Evolutionary conservation across 2,329 filamentous ascomycete species (phyloP).

Genomic region (Pseudopithomyces chartarum): DNA sequence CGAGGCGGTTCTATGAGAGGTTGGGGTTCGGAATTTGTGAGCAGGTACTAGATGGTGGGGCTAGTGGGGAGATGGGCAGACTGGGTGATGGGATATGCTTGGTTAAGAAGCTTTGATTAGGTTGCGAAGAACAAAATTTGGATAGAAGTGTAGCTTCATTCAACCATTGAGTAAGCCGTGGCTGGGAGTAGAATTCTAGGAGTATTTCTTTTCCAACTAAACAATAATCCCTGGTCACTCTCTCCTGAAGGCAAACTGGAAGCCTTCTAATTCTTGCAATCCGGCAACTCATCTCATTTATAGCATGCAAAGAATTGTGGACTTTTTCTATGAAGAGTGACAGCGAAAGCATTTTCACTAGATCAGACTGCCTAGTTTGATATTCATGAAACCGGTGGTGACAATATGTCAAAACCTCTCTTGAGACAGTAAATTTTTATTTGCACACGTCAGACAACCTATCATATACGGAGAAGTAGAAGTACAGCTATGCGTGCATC

Average conservation of each 20-base stretch:
- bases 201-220: too few species aligned
- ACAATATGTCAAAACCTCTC: conserved; percentile 32
- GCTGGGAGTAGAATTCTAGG: too few species aligned
- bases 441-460: background rate
- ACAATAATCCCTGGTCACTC: too few species aligned
- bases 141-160: too few species aligned
- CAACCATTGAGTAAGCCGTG: too few species aligned
- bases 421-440: conserved; percentile 12
- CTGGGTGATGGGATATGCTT: conserved; percentile 30
- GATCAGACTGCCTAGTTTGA: conserved; percentile 41
- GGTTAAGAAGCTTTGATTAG: conserved; percentile 25
- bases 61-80: conserved; percentile 29
- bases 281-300: conserved; percentile 40
- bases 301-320: conserved; percentile 52
- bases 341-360: conserved; percentile 47
- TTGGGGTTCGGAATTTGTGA: conserved; percentile 29
- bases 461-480: conserved; percentile 44
- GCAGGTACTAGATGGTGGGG: conserved; percentile 32
- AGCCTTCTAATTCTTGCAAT: conserved; percentile 44
- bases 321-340: conserved; percentile 37
- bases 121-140: too few species aligned
- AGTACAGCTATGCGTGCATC: conserved; percentile 54
- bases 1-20: conserved; percentile 34
- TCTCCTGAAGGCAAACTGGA: conserved; percentile 53
- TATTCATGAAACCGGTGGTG: conserved; percentile 52